Percentiles rank a stretch among this genome's conserved stretches.
phyloP scores from a whole-genome alignment of 495 filamentous ascomycete genomes.

The Glonium stellatum region DNA sequence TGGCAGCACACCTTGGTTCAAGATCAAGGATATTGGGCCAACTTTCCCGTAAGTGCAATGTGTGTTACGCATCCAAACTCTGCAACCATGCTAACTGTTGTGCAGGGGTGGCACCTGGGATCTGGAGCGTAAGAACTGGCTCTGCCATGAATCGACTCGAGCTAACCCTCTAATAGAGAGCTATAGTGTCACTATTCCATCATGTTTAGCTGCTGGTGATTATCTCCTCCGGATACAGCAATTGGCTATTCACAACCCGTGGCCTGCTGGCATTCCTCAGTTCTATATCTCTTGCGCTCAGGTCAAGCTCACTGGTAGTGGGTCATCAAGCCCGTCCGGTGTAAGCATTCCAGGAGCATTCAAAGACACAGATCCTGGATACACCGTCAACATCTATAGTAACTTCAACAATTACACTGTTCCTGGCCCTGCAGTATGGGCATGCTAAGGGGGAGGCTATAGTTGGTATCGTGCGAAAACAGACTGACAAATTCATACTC shows the following conservation, averaged over 20 bases:
- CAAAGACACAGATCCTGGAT: constrained; percentile 49
- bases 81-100: not conserved
- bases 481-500: not conserved
- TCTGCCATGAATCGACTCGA: not conserved
- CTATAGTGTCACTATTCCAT: constrained; percentile 37
- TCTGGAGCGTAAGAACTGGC: constrained; percentile 32
- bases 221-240: constrained; percentile 31
- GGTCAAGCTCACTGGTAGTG: constrained; percentile 26
- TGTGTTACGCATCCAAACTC: too few species aligned
- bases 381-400: constrained; percentile 48
- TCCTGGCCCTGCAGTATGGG: constrained; percentile 43
- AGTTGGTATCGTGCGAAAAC: not conserved
- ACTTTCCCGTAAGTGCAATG: constrained; percentile 14
- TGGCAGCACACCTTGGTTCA: constrained; percentile 28
- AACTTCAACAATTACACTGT: constrained; percentile 46
- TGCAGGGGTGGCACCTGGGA: constrained; percentile 24
- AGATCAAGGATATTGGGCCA: constrained; percentile 34
- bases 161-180: not conserved
- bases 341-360: constrained; percentile 48
- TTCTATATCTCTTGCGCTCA: constrained; percentile 45
- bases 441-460: constrained; percentile 10
- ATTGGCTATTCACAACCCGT: constrained; percentile 49
- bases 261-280: constrained; percentile 36
- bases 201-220: constrained; percentile 26
- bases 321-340: constrained; percentile 16